Percentiles rank a stretch among this genome's conserved stretches.
phyloP scores from a whole-genome alignment of 495 filamentous ascomycete genomes.

The Penicillium manginii region DNA sequence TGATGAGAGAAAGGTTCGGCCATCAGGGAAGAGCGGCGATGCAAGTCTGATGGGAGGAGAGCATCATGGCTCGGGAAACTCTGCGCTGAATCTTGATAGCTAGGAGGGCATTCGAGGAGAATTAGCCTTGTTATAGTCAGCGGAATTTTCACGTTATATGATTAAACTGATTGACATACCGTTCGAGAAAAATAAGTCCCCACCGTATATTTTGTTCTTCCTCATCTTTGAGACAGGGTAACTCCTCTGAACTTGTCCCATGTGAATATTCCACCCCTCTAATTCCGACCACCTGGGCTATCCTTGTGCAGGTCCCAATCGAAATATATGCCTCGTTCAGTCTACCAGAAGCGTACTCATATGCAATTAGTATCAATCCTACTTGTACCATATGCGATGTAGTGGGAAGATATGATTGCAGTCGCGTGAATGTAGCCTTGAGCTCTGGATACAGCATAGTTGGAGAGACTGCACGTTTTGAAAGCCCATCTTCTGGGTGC shows the following conservation, averaged over 20 bases:
- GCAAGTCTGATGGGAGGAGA: background rate
- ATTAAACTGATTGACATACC: conserved; percentile 14
- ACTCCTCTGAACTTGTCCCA: background rate
- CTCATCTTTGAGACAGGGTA: background rate
- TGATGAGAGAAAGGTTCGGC: background rate
- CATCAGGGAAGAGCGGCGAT: background rate
- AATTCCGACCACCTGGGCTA: conserved; percentile 25
- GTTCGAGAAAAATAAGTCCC: conserved; percentile 34
- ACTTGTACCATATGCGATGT: conserved; percentile 27
- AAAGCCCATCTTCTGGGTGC: background rate
- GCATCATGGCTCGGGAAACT: conserved; percentile 3
- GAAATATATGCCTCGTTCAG: conserved; percentile 33
- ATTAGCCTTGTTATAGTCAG: conserved; percentile 1
- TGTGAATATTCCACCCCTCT: conserved; percentile 4
- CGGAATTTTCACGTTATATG: background rate
- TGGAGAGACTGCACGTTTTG: background rate
- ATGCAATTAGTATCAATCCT: conserved; percentile 32
- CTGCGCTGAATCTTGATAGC: background rate
- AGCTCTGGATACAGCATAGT: conserved; percentile 6
- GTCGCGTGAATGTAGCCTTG: background rate
- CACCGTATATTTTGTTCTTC: conserved; percentile 37
- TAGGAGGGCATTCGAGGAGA: conserved; percentile 3
- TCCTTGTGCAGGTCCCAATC: conserved; percentile 32
- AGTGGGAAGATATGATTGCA: background rate
- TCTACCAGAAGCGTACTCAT: conserved; percentile 32